These are phyloP conservation scores for Jatropha podagrica DNA, from an alignment of 441 rosid species.

Conservation along the genomic window DNA sequence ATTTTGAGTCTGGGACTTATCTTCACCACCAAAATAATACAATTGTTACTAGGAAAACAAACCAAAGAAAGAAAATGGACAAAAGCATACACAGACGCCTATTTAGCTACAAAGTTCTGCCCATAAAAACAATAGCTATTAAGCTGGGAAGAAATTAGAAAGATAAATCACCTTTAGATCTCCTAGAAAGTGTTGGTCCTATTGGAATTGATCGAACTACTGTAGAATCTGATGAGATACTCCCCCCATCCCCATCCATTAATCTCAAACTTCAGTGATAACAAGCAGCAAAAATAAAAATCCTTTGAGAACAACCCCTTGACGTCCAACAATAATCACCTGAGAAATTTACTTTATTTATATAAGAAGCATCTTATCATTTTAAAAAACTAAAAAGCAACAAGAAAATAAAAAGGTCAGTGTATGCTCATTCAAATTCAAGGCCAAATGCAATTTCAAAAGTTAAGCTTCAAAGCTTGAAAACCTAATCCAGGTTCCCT, in stretches of 20 bases:
- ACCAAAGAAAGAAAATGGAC: neutral
- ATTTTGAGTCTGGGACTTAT: neutral
- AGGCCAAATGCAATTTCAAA: neutral
- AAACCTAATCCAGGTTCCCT: neutral
- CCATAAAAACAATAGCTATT: neutral
- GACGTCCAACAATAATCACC: neutral
- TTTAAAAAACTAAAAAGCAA: neutral
- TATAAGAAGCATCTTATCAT: neutral
- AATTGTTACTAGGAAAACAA: neutral
- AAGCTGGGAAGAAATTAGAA: constrained; percentile 8
- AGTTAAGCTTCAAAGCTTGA: neutral
- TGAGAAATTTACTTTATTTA: neutral
- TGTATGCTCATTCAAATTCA: neutral
- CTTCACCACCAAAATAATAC: neutral
- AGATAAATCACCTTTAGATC: constrained; percentile 36
- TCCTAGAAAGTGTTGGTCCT: constrained; percentile 25
- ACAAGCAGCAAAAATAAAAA: neutral
- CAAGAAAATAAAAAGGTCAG: neutral
- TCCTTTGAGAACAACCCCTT: neutral
- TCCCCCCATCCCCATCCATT: constrained; percentile 50
- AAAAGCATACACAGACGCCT: neutral
- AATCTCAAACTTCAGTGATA: constrained; percentile 17
- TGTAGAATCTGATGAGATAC: constrained; percentile 28
- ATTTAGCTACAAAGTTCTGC: neutral
- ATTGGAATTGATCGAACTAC: constrained; percentile 30